phyloP scores from a whole-genome alignment of 495 filamentous ascomycete species.

The Penicillium arizonense region DNA sequence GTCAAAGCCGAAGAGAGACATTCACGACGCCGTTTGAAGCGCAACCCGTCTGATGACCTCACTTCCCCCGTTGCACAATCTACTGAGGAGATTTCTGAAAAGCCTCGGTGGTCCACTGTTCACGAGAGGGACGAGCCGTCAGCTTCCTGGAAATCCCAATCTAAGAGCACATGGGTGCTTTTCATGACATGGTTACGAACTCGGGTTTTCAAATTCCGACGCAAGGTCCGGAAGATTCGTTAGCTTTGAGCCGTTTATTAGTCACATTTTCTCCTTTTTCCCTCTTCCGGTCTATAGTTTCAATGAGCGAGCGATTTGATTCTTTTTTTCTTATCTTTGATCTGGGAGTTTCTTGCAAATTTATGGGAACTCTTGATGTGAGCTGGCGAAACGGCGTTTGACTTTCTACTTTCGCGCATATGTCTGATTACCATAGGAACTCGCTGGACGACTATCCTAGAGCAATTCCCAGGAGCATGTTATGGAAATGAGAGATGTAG shows the following conservation, averaged over 20 bases:
- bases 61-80: constrained; percentile 8
- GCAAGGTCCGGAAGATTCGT: constrained; percentile 33
- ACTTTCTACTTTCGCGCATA: constrained; percentile 2
- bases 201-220: constrained; percentile 43
- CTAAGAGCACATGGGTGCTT: constrained; percentile 45
- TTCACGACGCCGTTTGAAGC: constrained; percentile 34
- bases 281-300: neutral
- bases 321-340: constrained; percentile 3
- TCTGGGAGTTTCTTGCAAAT: constrained; percentile 3
- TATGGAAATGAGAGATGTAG: constrained; percentile 5
- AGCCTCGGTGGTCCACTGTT: neutral
- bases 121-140: constrained; percentile 8
- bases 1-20: constrained; percentile 48
- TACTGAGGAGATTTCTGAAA: constrained; percentile 16
- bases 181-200: constrained; percentile 51
- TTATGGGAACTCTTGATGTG: constrained; percentile 4
- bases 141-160: constrained; percentile 35
- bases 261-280: neutral
- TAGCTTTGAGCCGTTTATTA: constrained; percentile 13
- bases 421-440: neutral
- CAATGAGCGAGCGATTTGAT: constrained; percentile 12
- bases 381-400: constrained; percentile 6
- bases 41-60: constrained; percentile 17
- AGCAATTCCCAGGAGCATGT: neutral
- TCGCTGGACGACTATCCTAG: constrained; percentile 6